Percentiles rank a stretch among this genome's conserved stretches.
phyloP scores from a whole-genome alignment of 305 asterid genomes.

The Fraxinus latifolia region DNA sequence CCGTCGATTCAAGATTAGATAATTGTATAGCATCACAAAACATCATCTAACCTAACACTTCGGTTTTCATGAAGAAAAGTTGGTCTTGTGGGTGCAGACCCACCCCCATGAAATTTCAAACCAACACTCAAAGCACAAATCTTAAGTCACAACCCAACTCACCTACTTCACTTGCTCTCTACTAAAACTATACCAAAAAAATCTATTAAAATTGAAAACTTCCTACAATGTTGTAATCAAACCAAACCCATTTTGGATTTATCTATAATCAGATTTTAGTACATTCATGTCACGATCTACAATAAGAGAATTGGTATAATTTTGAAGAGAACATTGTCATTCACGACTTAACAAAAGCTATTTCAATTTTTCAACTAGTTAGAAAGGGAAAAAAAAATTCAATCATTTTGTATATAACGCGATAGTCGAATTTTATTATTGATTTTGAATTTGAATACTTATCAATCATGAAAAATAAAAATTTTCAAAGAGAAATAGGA shows the following conservation, averaged over 20 bases:
- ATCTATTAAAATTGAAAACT: neutral
- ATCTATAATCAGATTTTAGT: neutral
- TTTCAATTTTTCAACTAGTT: neutral
- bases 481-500: neutral
- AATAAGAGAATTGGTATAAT: neutral
- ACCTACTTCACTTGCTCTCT: constrained; percentile 11
- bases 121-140: neutral
- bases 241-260: neutral
- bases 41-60: constrained; percentile 20
- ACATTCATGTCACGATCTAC: neutral
- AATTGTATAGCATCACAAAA: neutral
- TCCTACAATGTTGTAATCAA: neutral
- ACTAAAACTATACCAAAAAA: neutral
- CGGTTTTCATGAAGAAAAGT: neutral
- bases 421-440: neutral
- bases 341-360: neutral
- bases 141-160: neutral
- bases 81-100: neutral
- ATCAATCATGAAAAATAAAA: neutral
- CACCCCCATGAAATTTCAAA: constrained; percentile 8
- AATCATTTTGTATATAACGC: neutral
- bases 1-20: neutral
- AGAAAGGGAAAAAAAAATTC: neutral
- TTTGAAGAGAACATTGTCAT: neutral
- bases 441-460: neutral